A percentile compares a stretch with the other conserved stretches of the same genome.
phyloP scores from a whole-genome alignment of 371 early-diverging fungal genomes.

The Lichtheimia corymbifera region DNA sequence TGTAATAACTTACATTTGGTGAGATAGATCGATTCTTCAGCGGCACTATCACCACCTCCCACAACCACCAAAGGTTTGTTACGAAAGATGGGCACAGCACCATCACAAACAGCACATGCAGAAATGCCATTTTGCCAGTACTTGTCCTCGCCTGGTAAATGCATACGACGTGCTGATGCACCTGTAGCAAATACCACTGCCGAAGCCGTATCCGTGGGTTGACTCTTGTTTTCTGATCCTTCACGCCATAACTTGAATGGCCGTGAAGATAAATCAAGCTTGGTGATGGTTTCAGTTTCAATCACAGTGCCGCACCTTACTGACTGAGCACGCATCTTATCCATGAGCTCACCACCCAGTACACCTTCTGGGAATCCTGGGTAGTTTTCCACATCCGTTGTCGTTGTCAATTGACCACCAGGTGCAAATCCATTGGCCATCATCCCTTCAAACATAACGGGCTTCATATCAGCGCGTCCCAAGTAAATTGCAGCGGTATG shows the following conservation, averaged over 20 bases:
- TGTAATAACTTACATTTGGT: slow-evolving; percentile 69
- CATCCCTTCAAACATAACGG: slow-evolving; percentile 96
- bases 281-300: slow-evolving; percentile 87
- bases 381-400: slow-evolving; percentile 91
- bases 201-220: slow-evolving; percentile 76
- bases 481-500: slow-evolving; percentile 96
- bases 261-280: slow-evolving; percentile 76
- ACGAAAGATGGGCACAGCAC: slow-evolving; percentile 95
- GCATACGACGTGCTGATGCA: slow-evolving; percentile 96
- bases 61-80: slow-evolving; percentile 93
- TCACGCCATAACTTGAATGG: slow-evolving; percentile 96
- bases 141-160: slow-evolving; percentile 58
- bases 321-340: slow-evolving; percentile 81
- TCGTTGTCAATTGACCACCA: slow-evolving; percentile 91
- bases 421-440: slow-evolving; percentile 88
- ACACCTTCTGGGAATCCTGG: slow-evolving; percentile 86
- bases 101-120: slow-evolving; percentile 99
- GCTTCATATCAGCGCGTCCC: slow-evolving; percentile 88
- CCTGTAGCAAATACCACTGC: slow-evolving; percentile 97
- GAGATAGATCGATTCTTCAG: slow-evolving; percentile 97
- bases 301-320: slow-evolving; percentile 82
- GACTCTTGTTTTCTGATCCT: slow-evolving; percentile 65
- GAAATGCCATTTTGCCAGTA: slow-evolving; percentile 89
- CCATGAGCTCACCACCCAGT: slow-evolving; percentile 79
- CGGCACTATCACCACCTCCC: slow-evolving; percentile 99